Percentiles rank a stretch among this genome's conserved stretches.
phyloP scores from a whole-genome alignment of 2,329 filamentous ascomycete species.

The Verticillium zaregamsianum region DNA sequence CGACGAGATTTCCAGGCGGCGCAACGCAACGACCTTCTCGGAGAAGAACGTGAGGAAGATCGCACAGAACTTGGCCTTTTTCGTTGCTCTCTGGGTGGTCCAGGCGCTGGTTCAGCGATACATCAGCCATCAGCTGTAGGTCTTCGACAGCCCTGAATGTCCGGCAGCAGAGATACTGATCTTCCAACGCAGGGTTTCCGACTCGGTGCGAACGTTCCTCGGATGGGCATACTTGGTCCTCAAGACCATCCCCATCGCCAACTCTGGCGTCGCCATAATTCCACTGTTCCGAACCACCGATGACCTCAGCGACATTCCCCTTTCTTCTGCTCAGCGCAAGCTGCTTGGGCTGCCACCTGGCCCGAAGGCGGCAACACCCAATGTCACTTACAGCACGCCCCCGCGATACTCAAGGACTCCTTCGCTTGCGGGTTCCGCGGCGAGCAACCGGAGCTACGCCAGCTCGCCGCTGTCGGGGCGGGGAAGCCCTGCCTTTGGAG shows the following conservation, averaged over 20 bases:
- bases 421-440: constrained; percentile 58
- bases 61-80: constrained; percentile 58
- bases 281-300: constrained; percentile 72
- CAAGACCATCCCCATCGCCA: constrained; percentile 60
- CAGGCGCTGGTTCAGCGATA: constrained; percentile 30
- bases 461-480: constrained; percentile 55
- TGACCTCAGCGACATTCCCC: constrained; percentile 79
- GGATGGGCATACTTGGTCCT: constrained; percentile 41
- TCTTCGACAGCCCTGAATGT: constrained; percentile 3
- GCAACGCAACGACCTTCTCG: constrained; percentile 73
- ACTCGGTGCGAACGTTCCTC: constrained; percentile 24
- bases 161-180: neutral
- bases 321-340: constrained; percentile 83
- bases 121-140: constrained; percentile 34
- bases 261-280: constrained; percentile 65
- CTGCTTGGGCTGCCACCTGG: constrained; percentile 76
- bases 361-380: constrained; percentile 58
- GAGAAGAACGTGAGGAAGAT: constrained; percentile 71
- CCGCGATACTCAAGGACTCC: constrained; percentile 79
- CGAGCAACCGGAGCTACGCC: constrained; percentile 52
- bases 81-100: constrained; percentile 32
- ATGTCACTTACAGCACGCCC: constrained; percentile 71
- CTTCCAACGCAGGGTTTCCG: neutral
- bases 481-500: constrained; percentile 41
- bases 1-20: constrained; percentile 78